Base-by-base conservation (phyloP, 2,329 filamentous ascomycete species). In the Zelopaecilomyces penicillatus region DNA sequence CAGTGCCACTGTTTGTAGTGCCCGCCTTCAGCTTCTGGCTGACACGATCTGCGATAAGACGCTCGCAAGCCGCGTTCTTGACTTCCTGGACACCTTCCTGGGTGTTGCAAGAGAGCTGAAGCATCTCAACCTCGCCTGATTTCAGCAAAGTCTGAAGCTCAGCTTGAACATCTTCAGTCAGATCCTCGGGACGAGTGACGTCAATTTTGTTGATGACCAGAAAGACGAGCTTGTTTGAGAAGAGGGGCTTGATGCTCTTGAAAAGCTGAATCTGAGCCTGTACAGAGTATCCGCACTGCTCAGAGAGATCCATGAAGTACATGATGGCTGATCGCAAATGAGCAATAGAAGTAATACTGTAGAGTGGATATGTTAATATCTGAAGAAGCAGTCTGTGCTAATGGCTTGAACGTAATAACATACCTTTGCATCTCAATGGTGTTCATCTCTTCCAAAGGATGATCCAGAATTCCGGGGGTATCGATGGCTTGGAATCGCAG, bases 181-280 rank as follows among this genome's bases (percentile, higher is more conserved):
- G 71, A 60, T 97, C 89, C 59, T 95, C 88, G 2, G 90, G 89
- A 48, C 82, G 80, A 61, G 84, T 80, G 48, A 97, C 80, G 65
- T 98, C 93, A 55, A 96, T 96, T 76, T 98, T 98, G 82, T 98
- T 98, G 69, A 97, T 78, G 46, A 97, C 87, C 46, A 98, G 78
- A 64, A 95, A 97, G 37, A 97, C 91, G 40, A 97, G 78, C 73
- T 97, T 97, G 73, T 97, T 96, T 43, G 89, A 83, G 64, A 98
- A 98, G 26, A 98, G 76, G 30, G 93, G 93, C 71, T 94, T 95
- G 68, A 97, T 95, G 65, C 85, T 94, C 73, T 88, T 83, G 77
- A 96, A 98, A 11, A 98, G 81, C 56, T 89, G 83, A 64, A 96
- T 91, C 71, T 98, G 93, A 6, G 90, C 89, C 52, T 83, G 75